Evolutionary conservation across 768 basidiomycete species (phyloP), one percentile per base, ranked within the genome.

Genomic region (Boletus rubropictus): DNA sequence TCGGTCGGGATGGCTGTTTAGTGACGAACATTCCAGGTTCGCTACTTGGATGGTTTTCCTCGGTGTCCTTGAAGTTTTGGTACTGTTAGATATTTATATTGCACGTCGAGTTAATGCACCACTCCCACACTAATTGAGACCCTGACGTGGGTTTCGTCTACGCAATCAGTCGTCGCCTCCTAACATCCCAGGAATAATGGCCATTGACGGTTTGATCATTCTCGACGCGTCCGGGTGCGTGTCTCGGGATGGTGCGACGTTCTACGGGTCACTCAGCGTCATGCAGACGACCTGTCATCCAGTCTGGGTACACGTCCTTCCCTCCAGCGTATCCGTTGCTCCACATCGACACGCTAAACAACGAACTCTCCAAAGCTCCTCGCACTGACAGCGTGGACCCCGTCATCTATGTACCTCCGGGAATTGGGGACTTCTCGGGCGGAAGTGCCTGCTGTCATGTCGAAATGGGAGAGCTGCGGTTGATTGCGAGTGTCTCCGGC

Each of bases 301-400:
- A 92, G 68, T 92, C 92, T 25, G 87, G 86, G 33, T 96, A 94
- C 69, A 82, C 86, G 45, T 82, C 82, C 15, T 82, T 80, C 36
- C 76, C 85, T 10, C 67, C 85, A 0, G 81, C 84, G 1, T 92
- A 91, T 65, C 84, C 93, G 1, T 72, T 92, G 7, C 70, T 93
- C 2, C 90, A 93, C 62, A 83, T 94, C 55, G 90, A 93, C 64
- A 81, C 90, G 1, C 73, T 88, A 52, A 93, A 87, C 65, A 80
- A 75, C 46, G 85, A 88, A 2, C 68, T 85, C 18, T 69, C 77
- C 27, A 84, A 81, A 51, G 72, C 80, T 24, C 52, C 70, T 22
- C 74, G 75, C 12, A 62, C 73, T 24, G 72, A 68, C 52, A 77
- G 80, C 39, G 72, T 89, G 8, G 88, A 92, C 57, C 83, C 89